Evolutionary conservation across 352 stramenopile genomes (phyloP), one percentile per base, ranked within the genome.

Genomic region (Phytopythium litorale): DNA sequence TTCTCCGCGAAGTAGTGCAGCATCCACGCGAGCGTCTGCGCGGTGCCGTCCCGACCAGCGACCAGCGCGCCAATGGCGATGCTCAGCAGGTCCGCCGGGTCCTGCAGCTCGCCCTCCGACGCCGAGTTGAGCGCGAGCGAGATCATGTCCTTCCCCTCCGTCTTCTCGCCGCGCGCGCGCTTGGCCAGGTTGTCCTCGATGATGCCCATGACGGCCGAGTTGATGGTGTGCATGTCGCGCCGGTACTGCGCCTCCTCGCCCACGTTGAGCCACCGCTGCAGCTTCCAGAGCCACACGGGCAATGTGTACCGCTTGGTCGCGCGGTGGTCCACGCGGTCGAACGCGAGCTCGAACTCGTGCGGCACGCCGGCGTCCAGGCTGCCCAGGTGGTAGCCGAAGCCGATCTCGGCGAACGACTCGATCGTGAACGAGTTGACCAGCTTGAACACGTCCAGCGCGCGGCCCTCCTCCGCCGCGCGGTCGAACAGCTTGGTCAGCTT

Each of bases 371-470:
- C 60, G 63, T 77, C 66, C 33, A 78, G 65, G 23, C 66, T 40
- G 18, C 70, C 66, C 52, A 78, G 67, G 37, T 76, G 54, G 11
- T 56, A 68, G 23, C 71, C 71, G 56, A 82, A 79, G 33, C 64
- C 71, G 50, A 82, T 72, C 61, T 79, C 70, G 5, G 68, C 62
- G 50, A 82, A 76, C 53, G 72, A 60, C 21, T 78, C 74, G 13
- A 79, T 64, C 25, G 74, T 78, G 58, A 73, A 79, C 42, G 57
- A 38, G 28, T 79, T 40, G 56, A 35, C 18, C 60, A 62, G 19
- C 40, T 48, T 19, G n/a, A 32, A 25, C 19, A 78, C n/a, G 25
- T 79, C 68, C 25, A 78, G 30, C 5, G 33, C 50, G 7, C 19
- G 46, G 25, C 52, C 48, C 7, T 28, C 38, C 2, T 56, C 60